Evolutionary conservation across 2,329 filamentous ascomycete genomes (phyloP).

Genomic region (Fusarium sacchari): DNA sequence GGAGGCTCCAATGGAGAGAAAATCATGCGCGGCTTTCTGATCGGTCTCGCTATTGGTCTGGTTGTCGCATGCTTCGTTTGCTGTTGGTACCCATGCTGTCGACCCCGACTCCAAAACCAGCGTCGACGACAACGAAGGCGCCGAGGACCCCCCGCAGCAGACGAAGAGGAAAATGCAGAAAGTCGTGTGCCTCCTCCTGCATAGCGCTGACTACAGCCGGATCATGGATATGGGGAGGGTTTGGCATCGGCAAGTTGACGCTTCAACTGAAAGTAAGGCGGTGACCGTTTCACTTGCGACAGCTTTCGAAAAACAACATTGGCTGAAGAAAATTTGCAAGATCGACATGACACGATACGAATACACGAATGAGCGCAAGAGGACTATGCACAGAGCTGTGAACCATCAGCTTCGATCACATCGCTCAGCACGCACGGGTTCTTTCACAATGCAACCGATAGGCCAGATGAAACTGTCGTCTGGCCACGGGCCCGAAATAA

Average conservation of each 20-base stretch:
- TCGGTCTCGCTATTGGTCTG: conserved; percentile 47
- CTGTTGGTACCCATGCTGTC: conserved; percentile 49
- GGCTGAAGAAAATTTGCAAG: not conserved
- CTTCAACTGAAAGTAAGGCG: not conserved
- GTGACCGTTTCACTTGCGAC: not conserved
- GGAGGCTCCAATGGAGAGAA: conserved; percentile 47
- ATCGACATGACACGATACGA: not conserved
- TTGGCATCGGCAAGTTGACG: not conserved
- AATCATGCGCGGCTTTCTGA: conserved; percentile 48
- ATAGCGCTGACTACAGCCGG: not conserved
- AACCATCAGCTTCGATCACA: not conserved
- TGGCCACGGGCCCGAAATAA: not conserved
- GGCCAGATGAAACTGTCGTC: not conserved
- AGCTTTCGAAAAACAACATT: not conserved
- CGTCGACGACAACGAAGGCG: conserved; percentile 30
- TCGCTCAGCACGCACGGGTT: not conserved
- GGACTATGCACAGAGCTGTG: not conserved
- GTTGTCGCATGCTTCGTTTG: conserved; percentile 47
- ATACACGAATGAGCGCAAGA: not conserved
- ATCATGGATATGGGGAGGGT: not conserved
- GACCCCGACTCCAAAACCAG: conserved; percentile 27
- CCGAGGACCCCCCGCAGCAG: conserved; percentile 27
- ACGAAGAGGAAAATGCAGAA: conserved; percentile 27
- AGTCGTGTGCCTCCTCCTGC: conserved; percentile 19
- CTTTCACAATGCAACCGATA: not conserved